Evolutionary conservation across 192 early-diverging fungal species (phyloP).

Genomic region (Cladochytrium replicatum): DNA sequence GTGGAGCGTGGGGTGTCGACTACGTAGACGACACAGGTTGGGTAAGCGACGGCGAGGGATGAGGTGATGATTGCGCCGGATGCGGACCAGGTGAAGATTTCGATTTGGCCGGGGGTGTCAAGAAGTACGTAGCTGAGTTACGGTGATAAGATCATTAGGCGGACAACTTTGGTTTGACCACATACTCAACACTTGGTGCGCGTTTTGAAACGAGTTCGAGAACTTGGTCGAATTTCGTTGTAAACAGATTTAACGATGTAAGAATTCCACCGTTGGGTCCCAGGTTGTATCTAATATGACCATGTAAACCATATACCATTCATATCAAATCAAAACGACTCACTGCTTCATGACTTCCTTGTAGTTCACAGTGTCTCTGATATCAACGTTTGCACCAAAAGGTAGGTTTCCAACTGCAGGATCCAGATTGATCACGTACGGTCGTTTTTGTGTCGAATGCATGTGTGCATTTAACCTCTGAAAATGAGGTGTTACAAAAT

Average conservation of each 20-base stretch:
- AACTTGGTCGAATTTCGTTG: conserved; percentile 98
- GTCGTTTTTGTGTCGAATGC: conserved; percentile 54
- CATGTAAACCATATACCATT: too few relatives aligned
- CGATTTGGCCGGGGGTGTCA: conserved; percentile 98
- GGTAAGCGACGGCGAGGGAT: conserved; percentile 80
- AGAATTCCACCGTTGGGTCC: conserved; percentile 97
- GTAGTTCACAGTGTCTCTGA: conserved; percentile 95
- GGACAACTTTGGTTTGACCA: too few relatives aligned
- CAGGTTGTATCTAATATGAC: conserved; percentile 72
- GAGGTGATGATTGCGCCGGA: conserved; percentile 93
- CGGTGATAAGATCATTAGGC: neutral
- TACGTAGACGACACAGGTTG: conserved; percentile 84
- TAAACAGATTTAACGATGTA: conserved; percentile 91
- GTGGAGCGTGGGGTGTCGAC: conserved; percentile 93
- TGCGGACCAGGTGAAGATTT: conserved; percentile 99
- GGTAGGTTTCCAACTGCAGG: conserved; percentile 81
- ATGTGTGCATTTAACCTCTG: conserved; percentile 84
- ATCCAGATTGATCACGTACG: conserved; percentile 91
- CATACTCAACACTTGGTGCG: conserved; percentile 57
- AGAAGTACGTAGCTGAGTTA: conserved; percentile 61
- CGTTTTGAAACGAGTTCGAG: conserved; percentile 77
- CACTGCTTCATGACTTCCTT: conserved; percentile 98
- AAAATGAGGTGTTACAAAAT: neutral
- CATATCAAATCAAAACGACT: too few relatives aligned
- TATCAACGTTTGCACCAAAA: conserved; percentile 94